Percentiles rank a stretch among this genome's conserved stretches.
Conservation (phyloP, 345 rosid genomes). For the Xanthoceras sorbifolium region DNA sequence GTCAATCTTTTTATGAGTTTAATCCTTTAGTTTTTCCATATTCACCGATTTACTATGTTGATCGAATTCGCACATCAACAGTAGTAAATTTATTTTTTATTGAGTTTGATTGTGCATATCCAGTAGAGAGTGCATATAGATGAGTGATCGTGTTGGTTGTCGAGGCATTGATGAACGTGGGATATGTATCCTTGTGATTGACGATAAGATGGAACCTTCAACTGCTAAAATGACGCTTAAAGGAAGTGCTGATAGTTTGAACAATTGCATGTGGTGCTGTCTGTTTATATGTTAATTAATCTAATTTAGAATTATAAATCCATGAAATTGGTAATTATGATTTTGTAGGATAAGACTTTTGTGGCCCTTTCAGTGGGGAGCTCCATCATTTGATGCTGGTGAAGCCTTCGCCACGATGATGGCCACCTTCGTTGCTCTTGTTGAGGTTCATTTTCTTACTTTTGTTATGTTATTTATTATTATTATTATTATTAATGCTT, state of each 20-base stretch:
- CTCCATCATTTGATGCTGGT: conserved; percentile 98
- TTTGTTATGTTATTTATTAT: not conserved
- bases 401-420: conserved; percentile 99
- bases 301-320: not conserved
- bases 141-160: conserved; percentile 99
- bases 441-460: conserved; percentile 64
- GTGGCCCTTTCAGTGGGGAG: conserved; percentile 98
- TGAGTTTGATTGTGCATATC: no score
- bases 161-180: conserved; percentile 98
- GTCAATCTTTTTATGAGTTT: no score
- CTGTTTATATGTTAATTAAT: not conserved
- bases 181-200: conserved; percentile 93
- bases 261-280: conserved; percentile 59
- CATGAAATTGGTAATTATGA: conserved; percentile 13
- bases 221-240: conserved; percentile 93
- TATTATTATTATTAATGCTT: not conserved
- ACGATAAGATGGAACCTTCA: conserved; percentile 94
- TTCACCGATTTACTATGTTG: no score
- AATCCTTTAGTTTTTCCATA: no score
- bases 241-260: conserved; percentile 95
- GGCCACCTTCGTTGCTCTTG: conserved; percentile 97
- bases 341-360: conserved; percentile 91
- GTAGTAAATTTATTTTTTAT: no score
- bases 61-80: no score
- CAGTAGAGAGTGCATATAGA: conserved; percentile 95